Evolutionary conservation across 148 eudicot genomes (phyloP).

Genomic region (Oxyria digyna): DNA sequence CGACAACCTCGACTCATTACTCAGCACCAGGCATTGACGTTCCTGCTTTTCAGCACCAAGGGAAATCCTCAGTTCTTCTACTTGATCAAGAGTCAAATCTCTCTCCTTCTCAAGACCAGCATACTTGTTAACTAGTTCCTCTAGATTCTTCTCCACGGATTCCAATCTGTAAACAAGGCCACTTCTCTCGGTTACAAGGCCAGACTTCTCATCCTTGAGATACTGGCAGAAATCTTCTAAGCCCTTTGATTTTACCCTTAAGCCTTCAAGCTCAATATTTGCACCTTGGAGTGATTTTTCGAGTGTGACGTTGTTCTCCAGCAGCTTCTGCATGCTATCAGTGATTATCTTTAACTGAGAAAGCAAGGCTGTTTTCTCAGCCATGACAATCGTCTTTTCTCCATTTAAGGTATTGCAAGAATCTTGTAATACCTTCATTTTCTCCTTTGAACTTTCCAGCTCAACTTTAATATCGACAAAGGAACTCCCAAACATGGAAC

Average conservation of each 20-base stretch:
- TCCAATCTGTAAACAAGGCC: constrained; percentile 46
- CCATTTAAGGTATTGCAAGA: constrained; percentile 33
- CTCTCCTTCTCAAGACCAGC: constrained; percentile 60
- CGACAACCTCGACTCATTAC: constrained; percentile 46
- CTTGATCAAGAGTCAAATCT: constrained; percentile 34
- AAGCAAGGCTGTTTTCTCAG: constrained; percentile 62
- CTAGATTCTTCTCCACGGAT: constrained; percentile 52
- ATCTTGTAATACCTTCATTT: constrained; percentile 39
- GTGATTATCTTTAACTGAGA: constrained; percentile 66
- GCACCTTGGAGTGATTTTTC: constrained; percentile 65
- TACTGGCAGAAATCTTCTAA: constrained; percentile 65
- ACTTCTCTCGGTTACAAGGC: constrained; percentile 51
- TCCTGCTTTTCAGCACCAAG: constrained; percentile 62
- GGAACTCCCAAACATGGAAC: constrained; percentile 28
- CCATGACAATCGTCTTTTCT: constrained; percentile 51
- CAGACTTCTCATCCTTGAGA: constrained; percentile 50
- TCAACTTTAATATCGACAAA: constrained; percentile 37
- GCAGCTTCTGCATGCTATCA: constrained; percentile 65
- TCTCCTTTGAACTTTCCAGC: constrained; percentile 41
- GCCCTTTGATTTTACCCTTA: constrained; percentile 73
- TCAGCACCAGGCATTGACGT: constrained; percentile 23
- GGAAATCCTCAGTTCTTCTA: constrained; percentile 44
- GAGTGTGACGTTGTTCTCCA: constrained; percentile 53
- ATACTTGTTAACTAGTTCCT: constrained; percentile 53
- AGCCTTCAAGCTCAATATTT: constrained; percentile 63